These are phyloP conservation scores for Trichoderma gamsii DNA, from an alignment of 495 filamentous ascomycete genomes.

Conservation along the genomic window DNA sequence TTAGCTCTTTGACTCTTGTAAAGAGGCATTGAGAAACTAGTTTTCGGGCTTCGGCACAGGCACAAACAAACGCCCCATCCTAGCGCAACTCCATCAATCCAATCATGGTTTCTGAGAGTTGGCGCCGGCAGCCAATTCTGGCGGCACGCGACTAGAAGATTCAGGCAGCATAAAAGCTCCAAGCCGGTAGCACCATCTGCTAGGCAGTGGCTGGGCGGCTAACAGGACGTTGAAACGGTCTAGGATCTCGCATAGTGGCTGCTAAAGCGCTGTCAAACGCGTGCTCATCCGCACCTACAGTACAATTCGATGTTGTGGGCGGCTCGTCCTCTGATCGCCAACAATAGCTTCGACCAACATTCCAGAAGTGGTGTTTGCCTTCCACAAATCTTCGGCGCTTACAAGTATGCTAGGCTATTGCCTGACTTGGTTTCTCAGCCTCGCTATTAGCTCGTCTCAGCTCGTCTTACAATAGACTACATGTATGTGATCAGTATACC, in stretches of 20 bases:
- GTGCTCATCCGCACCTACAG: too few relatives aligned
- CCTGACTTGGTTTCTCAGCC: not conserved
- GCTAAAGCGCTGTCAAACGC: too few relatives aligned
- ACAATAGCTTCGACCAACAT: not conserved
- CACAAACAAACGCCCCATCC: not conserved
- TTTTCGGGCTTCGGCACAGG: not conserved
- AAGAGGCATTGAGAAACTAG: not conserved
- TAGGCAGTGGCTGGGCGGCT: not conserved
- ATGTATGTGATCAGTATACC: not conserved
- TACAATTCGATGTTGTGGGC: too few relatives aligned
- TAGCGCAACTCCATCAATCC: not conserved
- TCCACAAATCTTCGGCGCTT: not conserved
- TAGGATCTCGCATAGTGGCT: not conserved
- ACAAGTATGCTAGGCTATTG: not conserved
- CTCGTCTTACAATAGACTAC: not conserved
- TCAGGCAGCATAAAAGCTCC: not conserved
- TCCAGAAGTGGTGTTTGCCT: too few relatives aligned
- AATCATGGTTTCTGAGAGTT: not conserved
- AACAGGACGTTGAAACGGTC: not conserved
- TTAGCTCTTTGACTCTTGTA: not conserved
- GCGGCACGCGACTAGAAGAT: conserved; percentile 5
- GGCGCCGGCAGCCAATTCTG: not conserved
- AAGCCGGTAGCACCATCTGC: not conserved
- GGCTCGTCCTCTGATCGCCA: not conserved
- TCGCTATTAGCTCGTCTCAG: not conserved